A percentile compares a stretch with the other conserved stretches of the same genome.
Evolutionary conservation across 768 basidiomycete species (phyloP).

Genomic region (Tricholoma sp.): DNA sequence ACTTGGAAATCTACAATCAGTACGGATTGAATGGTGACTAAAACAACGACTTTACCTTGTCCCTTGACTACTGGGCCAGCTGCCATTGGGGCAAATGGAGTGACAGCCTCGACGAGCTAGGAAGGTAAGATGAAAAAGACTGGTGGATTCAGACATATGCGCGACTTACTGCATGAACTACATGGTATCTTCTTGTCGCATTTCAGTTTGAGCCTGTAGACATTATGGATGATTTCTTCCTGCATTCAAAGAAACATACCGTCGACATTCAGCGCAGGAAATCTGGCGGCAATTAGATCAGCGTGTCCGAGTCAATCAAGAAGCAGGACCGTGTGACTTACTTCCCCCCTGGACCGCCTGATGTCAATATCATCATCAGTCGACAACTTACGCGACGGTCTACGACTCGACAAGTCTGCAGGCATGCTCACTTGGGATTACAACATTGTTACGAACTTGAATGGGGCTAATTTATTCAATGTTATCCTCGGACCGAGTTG

Average conservation of each 20-base stretch:
- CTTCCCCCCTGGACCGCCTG: constrained; percentile 47
- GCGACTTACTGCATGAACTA: constrained; percentile 45
- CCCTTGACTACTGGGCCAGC: constrained; percentile 41
- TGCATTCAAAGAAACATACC: constrained; percentile 24
- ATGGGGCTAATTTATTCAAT: no score
- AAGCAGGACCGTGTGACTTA: constrained; percentile 12
- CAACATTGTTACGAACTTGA: no score
- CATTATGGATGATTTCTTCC: not conserved
- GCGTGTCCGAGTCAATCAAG: not conserved
- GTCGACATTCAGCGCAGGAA: constrained; percentile 60
- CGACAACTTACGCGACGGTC: constrained; percentile 38
- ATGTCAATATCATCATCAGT: constrained; percentile 35
- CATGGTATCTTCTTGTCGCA: constrained; percentile 63
- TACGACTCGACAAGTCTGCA: constrained; percentile 34
- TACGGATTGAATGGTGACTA: not conserved
- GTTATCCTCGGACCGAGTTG: no score
- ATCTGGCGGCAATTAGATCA: constrained; percentile 23
- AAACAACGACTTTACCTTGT: constrained; percentile 37
- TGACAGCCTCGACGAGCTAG: constrained; percentile 56
- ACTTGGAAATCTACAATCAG: not conserved
- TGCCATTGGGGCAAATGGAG: constrained; percentile 61
- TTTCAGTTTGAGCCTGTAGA: constrained; percentile 51
- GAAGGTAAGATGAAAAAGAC: not conserved
- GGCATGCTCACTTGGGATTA: constrained; percentile 27
- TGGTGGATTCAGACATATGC: not conserved